phyloP scores from a whole-genome alignment of 768 basidiomycete species.

The Serpula lacrymans region DNA sequence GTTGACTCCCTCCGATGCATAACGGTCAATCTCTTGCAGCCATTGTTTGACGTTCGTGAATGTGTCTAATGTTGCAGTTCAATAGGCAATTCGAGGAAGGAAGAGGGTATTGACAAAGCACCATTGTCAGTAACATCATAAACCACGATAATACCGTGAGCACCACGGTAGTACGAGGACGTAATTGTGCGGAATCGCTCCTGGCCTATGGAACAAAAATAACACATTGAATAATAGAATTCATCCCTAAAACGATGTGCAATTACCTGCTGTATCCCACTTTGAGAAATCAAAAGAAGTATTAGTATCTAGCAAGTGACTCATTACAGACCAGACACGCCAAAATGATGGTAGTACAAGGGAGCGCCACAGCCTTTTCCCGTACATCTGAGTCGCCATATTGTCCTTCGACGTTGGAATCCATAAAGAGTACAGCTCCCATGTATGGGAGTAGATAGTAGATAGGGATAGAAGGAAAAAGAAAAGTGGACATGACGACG shows the following conservation, averaged over 20 bases:
- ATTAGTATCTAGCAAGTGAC: slow-evolving; percentile 25
- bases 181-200: slow-evolving; percentile 99
- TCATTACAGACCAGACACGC: not conserved
- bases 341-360: not conserved
- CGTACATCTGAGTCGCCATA: too few relatives aligned
- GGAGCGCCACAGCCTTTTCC: not conserved
- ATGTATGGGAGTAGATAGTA: too few relatives aligned
- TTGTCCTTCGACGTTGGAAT: too few relatives aligned
- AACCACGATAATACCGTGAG: slow-evolving; percentile 98
- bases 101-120: slow-evolving; percentile 24
- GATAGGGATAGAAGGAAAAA: slow-evolving; percentile 6
- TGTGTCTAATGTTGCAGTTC: slow-evolving; percentile 59
- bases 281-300: slow-evolving; percentile 31
- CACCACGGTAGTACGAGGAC: slow-evolving; percentile 98
- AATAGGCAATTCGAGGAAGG: slow-evolving; percentile 4
- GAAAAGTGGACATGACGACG: slow-evolving; percentile 4
- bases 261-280: slow-evolving; percentile 96
- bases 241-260: not conserved
- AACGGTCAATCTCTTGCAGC: slow-evolving; percentile 90
- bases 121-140: slow-evolving; percentile 97
- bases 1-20: slow-evolving; percentile 98
- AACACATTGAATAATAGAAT: too few relatives aligned
- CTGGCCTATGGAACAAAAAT: slow-evolving; percentile 72
- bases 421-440: too few relatives aligned
- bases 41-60: slow-evolving; percentile 95